These are phyloP conservation scores for Aspergillus versicolor DNA, from an alignment of 2,329 filamentous ascomycete species.

Conservation along the genomic window DNA sequence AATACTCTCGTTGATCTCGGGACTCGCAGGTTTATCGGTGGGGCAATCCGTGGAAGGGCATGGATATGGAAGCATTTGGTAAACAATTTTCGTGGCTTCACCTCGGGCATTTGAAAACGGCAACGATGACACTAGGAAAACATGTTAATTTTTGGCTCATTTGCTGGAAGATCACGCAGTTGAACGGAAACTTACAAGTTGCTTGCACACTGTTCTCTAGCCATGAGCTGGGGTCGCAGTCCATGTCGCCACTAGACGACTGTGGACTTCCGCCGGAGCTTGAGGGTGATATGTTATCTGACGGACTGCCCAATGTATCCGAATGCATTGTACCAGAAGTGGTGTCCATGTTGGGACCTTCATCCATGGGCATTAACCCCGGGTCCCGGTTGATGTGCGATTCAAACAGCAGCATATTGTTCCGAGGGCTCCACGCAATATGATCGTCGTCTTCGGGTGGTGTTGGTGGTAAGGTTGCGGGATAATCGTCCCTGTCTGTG, in stretches of 20 bases:
- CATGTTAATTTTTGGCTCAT: conserved; percentile 1
- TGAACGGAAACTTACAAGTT: conserved; percentile 30
- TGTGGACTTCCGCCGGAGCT: conserved; percentile 32
- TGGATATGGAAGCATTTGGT: conserved; percentile 60
- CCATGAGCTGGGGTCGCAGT: conserved; percentile 36
- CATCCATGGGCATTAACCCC: conserved; percentile 28
- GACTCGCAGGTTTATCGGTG: conserved; percentile 30
- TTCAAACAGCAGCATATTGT: conserved; percentile 32
- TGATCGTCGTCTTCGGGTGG: conserved; percentile 43
- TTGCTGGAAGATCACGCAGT: background rate
- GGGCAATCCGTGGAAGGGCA: conserved; percentile 15
- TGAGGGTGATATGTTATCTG: conserved; percentile 31
- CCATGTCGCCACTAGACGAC: conserved; percentile 31
- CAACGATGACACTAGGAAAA: conserved; percentile 37
- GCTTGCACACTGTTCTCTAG: conserved; percentile 38
- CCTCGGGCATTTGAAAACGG: conserved; percentile 33
- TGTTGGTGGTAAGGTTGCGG: conserved; percentile 39
- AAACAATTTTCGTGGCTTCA: conserved; percentile 57
- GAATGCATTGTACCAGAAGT: conserved; percentile 26
- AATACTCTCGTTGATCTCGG: conserved; percentile 38
- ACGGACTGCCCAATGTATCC: conserved; percentile 31
- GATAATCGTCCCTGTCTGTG: conserved; percentile 29
- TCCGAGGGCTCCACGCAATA: conserved; percentile 37
- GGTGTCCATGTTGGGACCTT: conserved; percentile 29
- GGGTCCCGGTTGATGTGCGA: conserved; percentile 26